Conservation (phyloP, 2,329 filamentous ascomycete genomes). For the Trichoderma sp. region DNA sequence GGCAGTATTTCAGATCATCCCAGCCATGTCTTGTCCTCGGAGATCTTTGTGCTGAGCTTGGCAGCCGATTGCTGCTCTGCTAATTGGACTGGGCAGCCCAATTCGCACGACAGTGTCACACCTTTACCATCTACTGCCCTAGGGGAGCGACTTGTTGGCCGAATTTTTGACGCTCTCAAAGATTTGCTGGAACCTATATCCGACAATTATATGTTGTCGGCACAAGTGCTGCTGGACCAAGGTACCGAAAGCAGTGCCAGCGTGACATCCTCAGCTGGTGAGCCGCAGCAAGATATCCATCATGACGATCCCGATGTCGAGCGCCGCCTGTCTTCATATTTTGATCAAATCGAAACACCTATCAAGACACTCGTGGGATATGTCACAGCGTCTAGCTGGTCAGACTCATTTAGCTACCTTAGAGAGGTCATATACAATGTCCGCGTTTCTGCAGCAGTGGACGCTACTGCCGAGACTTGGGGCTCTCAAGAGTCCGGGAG, state of each 20-base stretch:
- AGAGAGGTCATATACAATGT: slow-evolving; percentile 51
- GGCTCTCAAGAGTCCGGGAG: slow-evolving; percentile 51
- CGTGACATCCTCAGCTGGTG: slow-evolving; percentile 31
- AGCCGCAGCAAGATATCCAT: slow-evolving; percentile 22
- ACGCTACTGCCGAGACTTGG: slow-evolving; percentile 34
- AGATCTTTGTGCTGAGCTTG: slow-evolving; percentile 61
- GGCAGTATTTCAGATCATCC: slow-evolving; percentile 52
- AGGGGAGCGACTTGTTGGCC: slow-evolving; percentile 50
- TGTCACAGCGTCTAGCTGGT: slow-evolving; percentile 63
- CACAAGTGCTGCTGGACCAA: slow-evolving; percentile 57
- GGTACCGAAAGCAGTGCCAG: slow-evolving; percentile 38
- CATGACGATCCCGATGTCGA: slow-evolving; percentile 23
- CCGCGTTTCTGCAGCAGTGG: slow-evolving; percentile 42
- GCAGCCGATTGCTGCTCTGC: slow-evolving; percentile 63
- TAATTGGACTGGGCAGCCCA: slow-evolving; percentile 52
- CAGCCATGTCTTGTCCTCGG: slow-evolving; percentile 59
- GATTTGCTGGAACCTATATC: slow-evolving; percentile 57
- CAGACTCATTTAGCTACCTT: slow-evolving; percentile 56
- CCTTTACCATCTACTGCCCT: slow-evolving; percentile 39
- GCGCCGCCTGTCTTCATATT: slow-evolving; percentile 34
- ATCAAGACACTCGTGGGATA: slow-evolving; percentile 60
- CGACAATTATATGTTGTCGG: slow-evolving; percentile 54
- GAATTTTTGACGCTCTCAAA: slow-evolving; percentile 55
- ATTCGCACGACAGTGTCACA: slow-evolving; percentile 24
- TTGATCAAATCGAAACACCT: slow-evolving; percentile 50